Base-by-base conservation (phyloP, 1,139 yeast genomes). In the Taphrina populina region DNA sequence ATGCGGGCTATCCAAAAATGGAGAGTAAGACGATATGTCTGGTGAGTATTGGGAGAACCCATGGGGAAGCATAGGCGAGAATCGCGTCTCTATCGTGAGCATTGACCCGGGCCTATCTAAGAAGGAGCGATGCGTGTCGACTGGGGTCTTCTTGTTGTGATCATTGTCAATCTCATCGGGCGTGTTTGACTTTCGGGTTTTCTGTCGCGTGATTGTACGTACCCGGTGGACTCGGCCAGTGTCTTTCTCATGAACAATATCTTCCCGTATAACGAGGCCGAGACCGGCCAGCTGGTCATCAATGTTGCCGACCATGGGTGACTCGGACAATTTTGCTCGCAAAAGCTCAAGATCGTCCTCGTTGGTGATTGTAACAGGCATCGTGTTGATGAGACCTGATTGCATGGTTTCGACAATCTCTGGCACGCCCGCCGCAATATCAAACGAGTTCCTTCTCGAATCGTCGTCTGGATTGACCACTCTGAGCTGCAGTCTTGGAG, bases 311-410 rank as follows among this genome's bases (percentile, higher is more conserved):
- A 39, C 23, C 39, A 49, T 39, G 7, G 54, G 54, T 2, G 45
- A 20, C 1, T 32, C 21, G 17, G 46, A 32, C 21, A 49, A 19
- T 4, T 37, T 27, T 8, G 44, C 21, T n/a, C 54, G 40, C 33
- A 49, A 35, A n/a, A 30, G 17, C 24, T 49, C 54, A 5, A 49
- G 34, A 24, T 49, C 54, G 33, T 49, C 54, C 32, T 49, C 54
- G 24, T 49, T 41, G 1, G 45, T 39, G 24, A 49, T 49, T 7
- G 54, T 34, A 26, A 49, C n/a, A 2, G 54, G 54, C 1, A 49
- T 27, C 10, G 40, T 26, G 6, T 37, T 32, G 10, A 19, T 30
- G 17, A 37, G 11, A 17, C 54, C 54, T 3, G 35, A 32, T 7
- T n/a, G 17, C n/a, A 29, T 15, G 3, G 21, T 29, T 13, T 49